A percentile compares a stretch with the other conserved stretches of the same genome.
Conservation (phyloP, 164 flowering plant species). For the Litsea cubeba region DNA sequence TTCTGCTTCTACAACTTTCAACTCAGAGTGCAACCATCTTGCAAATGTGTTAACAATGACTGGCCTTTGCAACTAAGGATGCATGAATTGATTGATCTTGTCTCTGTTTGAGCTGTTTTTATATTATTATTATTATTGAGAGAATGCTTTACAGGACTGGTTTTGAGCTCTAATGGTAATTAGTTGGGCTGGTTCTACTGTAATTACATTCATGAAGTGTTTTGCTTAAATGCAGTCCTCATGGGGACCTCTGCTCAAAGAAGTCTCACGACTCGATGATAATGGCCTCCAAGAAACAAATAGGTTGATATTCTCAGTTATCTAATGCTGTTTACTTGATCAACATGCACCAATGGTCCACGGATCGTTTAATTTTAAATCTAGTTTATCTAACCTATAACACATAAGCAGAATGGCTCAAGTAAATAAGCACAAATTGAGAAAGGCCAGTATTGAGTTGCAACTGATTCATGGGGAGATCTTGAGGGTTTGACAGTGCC, state of each 20-base stretch:
- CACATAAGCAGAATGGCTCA: slow-evolving; percentile 46
- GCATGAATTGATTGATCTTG: background rate
- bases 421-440: slow-evolving; percentile 53
- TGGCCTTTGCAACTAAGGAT: background rate
- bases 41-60: background rate
- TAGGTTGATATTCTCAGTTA: slow-evolving; percentile 37
- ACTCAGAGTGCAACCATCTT: background rate
- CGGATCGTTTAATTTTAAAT: background rate
- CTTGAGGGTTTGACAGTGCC: slow-evolving; percentile 38
- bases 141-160: background rate
- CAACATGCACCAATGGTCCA: background rate
- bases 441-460: slow-evolving; percentile 41
- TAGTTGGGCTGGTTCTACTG: background rate
- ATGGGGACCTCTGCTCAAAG: slow-evolving; percentile 92
- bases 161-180: background rate
- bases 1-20: background rate
- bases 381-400: slow-evolving; percentile 2
- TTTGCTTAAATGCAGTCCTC: slow-evolving; percentile 44
- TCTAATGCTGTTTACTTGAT: background rate
- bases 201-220: background rate
- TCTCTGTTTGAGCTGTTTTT: background rate
- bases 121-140: background rate
- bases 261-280: slow-evolving; percentile 67
- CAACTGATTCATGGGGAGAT: slow-evolving; percentile 52
- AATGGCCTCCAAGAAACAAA: slow-evolving; percentile 48